Evolutionary conservation across 768 basidiomycete species (phyloP).

Genomic region (Ramaria sp.): DNA sequence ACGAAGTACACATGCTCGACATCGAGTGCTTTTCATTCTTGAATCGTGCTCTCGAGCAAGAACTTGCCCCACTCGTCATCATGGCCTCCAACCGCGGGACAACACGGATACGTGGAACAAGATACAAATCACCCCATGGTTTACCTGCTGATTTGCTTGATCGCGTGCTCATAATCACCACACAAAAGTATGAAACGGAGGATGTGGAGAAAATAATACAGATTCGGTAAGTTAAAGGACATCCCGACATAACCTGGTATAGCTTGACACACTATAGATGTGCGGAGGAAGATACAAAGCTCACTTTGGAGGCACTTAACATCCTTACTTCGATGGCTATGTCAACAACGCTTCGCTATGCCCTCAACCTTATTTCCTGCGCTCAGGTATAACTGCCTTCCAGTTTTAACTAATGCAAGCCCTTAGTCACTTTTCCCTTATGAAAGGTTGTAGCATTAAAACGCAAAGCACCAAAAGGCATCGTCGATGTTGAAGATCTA

Average conservation of each 20-base stretch:
- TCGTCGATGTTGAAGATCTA: constrained; percentile 78
- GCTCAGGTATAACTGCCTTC: constrained; percentile 44
- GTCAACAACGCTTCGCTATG: constrained; percentile 87
- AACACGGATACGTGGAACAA: constrained; percentile 90
- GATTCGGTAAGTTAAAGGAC: constrained; percentile 51
- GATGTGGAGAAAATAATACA: constrained; percentile 89
- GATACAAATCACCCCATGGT: constrained; percentile 89
- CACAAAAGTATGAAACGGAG: constrained; percentile 69
- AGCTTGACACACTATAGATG: constrained; percentile 35
- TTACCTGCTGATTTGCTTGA: constrained; percentile 92
- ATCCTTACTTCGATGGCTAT: constrained; percentile 85
- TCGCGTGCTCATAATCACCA: constrained; percentile 92
- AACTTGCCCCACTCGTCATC: constrained; percentile 89
- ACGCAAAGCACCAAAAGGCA: constrained; percentile 6
- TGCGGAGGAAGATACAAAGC: constrained; percentile 89
- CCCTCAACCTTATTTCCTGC: constrained; percentile 90
- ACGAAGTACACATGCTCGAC: constrained; percentile 99
- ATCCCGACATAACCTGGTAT: background rate
- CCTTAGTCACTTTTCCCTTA: background rate
- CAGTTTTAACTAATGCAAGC: background rate
- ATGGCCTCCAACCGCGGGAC: constrained; percentile 98
- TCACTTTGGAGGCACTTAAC: constrained; percentile 58
- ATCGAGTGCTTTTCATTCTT: constrained; percentile 99
- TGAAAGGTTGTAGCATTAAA: constrained; percentile 4
- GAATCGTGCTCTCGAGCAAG: constrained; percentile 90